A percentile compares a stretch with the other conserved stretches of the same genome.
Conservation (phyloP, 2,329 filamentous ascomycete genomes). For the Setomelanomma holmii region DNA sequence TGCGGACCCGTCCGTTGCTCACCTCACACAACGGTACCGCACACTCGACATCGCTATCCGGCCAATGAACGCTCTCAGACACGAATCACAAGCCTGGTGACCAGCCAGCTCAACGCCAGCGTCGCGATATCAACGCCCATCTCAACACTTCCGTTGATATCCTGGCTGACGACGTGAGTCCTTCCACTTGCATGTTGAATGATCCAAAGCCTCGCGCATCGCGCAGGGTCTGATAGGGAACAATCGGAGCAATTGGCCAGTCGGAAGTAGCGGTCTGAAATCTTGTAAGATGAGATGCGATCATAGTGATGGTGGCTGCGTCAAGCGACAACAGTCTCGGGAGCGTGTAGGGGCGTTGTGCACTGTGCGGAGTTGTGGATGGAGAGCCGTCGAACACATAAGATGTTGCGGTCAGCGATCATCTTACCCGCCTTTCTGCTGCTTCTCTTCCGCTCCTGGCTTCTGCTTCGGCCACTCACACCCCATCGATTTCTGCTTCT, state of each 20-base stretch:
- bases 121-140: not conserved
- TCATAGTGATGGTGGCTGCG: constrained; percentile 8
- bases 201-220: not conserved
- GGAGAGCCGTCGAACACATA: constrained; percentile 14
- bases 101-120: constrained; percentile 3
- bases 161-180: not conserved
- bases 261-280: constrained; percentile 8
- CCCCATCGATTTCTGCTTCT: not conserved
- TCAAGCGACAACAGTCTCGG: not conserved
- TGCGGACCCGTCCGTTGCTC: not conserved
- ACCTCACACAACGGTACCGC: not conserved
- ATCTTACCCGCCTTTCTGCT: not conserved
- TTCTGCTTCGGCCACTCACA: not conserved
- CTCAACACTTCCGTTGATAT: not conserved
- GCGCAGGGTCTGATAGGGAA: constrained; percentile 7
- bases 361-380: constrained; percentile 5
- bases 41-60: not conserved
- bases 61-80: not conserved
- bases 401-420: not conserved
- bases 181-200: not conserved
- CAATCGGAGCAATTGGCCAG: constrained; percentile 4
- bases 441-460: not conserved
- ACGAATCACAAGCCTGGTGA: not conserved
- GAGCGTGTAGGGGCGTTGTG: constrained; percentile 7
- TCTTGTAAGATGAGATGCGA: constrained; percentile 1